Evolutionary conservation across 2,329 filamentous ascomycete species (phyloP), one percentile per base, ranked within the genome.

Genomic region (Colletotrichum cordylinicola): DNA sequence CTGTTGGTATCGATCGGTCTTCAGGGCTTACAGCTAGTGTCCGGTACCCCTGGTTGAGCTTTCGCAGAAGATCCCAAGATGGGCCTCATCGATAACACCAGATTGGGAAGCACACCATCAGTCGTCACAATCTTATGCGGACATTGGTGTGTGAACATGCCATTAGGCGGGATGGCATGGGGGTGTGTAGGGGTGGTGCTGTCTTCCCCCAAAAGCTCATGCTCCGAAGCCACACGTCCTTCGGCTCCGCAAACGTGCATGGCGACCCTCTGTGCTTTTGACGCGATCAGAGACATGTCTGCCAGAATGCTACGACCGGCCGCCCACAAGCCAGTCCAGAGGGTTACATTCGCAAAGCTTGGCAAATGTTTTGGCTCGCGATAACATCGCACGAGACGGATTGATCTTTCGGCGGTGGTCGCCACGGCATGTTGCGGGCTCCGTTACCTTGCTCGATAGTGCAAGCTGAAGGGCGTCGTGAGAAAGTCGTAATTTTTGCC

Each of bases 141-240:
- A 68, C 27, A 73, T 68, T 75, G 73, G 33, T 33, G 69, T 31
- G 52, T 31, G 60, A 58, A 18, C 61, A 43, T 31, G 18, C 31
- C 69, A 48, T 13, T 29, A 33, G 33, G 33, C 52, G 24, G 10
- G 56, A 52, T 52, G 60, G 27, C 58, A 61, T 73, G 70, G 65
- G 58, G 70, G 52, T 55, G 37, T 31, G 70, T 39, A 29, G 21
- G 43, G 58, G 56, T 56, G 56, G 39, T 55, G 29, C 60, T 48
- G 18, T 67, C 68, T 61, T 71, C 35, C 66, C 70, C 55, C 71
- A 70, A 67, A 55, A 76, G 71, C 37, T 67, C 61, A 37, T 76
- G 71, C 74, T 67, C 74, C 74, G 60, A 76, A 70, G 60, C 72
- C 66, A 76, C 66, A 70, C 56, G 27, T 39, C 67, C 56, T 39